These are phyloP conservation scores for Coccomyxa sp. DNA, from an alignment of 139 green algal genomes.

Conservation along the genomic window DNA sequence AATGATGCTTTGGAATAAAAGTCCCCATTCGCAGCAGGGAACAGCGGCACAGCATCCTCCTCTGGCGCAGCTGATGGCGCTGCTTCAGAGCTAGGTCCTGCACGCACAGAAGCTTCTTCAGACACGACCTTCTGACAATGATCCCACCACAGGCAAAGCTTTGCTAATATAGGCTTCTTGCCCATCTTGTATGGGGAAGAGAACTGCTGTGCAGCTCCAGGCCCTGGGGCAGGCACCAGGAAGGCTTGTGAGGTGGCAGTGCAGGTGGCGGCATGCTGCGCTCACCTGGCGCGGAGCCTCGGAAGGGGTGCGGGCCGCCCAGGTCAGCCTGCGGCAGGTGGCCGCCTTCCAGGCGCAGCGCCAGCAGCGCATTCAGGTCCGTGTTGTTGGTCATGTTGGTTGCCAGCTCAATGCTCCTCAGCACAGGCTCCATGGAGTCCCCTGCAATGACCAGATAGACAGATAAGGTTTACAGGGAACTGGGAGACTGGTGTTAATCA, in stretches of 20 bases:
- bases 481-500: not conserved
- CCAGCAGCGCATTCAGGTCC: not conserved
- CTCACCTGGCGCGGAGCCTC: not conserved
- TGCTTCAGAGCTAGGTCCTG: too few relatives aligned
- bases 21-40: too few relatives aligned
- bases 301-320: not conserved
- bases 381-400: not conserved
- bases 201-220: too few relatives aligned
- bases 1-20: too few relatives aligned
- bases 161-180: not conserved
- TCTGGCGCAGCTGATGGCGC: too few relatives aligned
- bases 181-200: too few relatives aligned
- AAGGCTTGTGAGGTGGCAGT: too few relatives aligned
- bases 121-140: too few relatives aligned
- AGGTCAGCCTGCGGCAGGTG: not conserved
- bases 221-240: too few relatives aligned
- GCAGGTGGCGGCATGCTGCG: not conserved
- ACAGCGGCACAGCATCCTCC: too few relatives aligned
- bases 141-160: too few relatives aligned
- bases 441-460: constrained; percentile 5
- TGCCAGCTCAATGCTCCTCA: constrained; percentile 2
- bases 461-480: not conserved
- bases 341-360: not conserved
- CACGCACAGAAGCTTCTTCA: too few relatives aligned
- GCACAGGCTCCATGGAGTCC: not conserved